Evolutionary conservation across 352 stramenopile species (phyloP), one percentile per base, ranked within the genome.

Genomic region (Chrysophaeum taylorii): DNA sequence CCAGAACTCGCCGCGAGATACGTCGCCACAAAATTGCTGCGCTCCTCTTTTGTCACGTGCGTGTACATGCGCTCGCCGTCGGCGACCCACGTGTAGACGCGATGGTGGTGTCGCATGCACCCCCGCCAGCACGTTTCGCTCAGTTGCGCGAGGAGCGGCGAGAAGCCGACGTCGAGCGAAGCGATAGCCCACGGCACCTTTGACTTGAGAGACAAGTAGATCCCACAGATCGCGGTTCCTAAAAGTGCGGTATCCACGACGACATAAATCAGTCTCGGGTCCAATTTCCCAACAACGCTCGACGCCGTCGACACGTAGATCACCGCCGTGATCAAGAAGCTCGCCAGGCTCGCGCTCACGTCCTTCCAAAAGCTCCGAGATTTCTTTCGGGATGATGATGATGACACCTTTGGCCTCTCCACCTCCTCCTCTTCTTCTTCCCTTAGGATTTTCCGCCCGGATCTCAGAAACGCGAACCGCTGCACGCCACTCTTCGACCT

Each of bases 131-230:
- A 35, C 25, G 25, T 5, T 15, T 39, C 29, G 9, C 27, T 31
- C 9, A 63, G n/a, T 31, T 63, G 52, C 52, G 52, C 52, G 9
- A 63, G n/a, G 27, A 63, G 33, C 5, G 52, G 52, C 52, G 52
- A 25, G 52, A 63, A 63, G 23, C 25, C n/a, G 7, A 63, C 29
- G 52, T 63, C 52, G 27, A 39, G 2, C 9, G 52, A 63, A 5
- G 52, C 25, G 52, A 63, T 4, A 31, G 9, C 21, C 52, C 52
- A 63, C 5, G 52, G 52, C 25, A 63, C 52, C 9, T 23, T 25
- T 5, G 9, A 31, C 25, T 25, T 18, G 9, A 23, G 25, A 5
- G 48, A 18, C 18, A 60, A 60, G 48, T 33, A n/a, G 48, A 60
- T 5, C 18, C 48, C 48, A 4, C 18, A 33, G 9, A 23, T 15